Conservation (phyloP, 2,329 filamentous ascomycete species). For the Corinectria fuckeliana region DNA sequence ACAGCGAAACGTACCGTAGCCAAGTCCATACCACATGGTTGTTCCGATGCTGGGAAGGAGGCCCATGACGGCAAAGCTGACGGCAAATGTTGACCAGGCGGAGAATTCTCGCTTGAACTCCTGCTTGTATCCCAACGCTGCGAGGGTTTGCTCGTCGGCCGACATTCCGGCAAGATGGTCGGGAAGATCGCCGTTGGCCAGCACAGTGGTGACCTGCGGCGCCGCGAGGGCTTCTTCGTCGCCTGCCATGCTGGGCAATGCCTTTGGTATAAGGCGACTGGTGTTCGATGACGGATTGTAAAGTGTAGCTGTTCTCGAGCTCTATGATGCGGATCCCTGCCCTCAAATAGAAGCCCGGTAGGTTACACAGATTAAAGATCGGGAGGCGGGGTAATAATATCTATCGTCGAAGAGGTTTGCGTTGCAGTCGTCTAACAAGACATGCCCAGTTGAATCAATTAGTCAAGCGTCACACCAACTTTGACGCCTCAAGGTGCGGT, state of each 20-base stretch:
- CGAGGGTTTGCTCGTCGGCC: conserved; percentile 14
- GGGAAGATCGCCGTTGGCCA: conserved; percentile 11
- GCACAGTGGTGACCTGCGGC: conserved; percentile 12
- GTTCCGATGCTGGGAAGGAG: conserved; percentile 20
- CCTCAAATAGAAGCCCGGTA: not conserved
- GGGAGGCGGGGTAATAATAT: not conserved
- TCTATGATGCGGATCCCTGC: too few species aligned
- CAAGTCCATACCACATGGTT: conserved; percentile 21
- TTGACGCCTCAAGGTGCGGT: not conserved
- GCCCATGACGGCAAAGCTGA: conserved; percentile 22
- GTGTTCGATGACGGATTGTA: not conserved
- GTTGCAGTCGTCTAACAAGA: not conserved
- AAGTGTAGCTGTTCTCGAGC: not conserved
- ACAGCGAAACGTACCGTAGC: conserved; percentile 2
- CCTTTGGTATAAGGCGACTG: not conserved
- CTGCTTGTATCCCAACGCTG: conserved; percentile 20
- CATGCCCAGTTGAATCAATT: not conserved
- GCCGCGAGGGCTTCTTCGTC: conserved; percentile 6
- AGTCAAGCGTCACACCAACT: not conserved
- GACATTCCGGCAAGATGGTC: conserved; percentile 7
- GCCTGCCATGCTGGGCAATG: not conserved
- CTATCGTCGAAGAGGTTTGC: not conserved
- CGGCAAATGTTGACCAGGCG: conserved; percentile 14
- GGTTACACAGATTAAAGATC: not conserved
- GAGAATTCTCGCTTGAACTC: conserved; percentile 22